Conservation (phyloP, 2,329 filamentous ascomycete species). For the Aspergillus ibericus region DNA sequence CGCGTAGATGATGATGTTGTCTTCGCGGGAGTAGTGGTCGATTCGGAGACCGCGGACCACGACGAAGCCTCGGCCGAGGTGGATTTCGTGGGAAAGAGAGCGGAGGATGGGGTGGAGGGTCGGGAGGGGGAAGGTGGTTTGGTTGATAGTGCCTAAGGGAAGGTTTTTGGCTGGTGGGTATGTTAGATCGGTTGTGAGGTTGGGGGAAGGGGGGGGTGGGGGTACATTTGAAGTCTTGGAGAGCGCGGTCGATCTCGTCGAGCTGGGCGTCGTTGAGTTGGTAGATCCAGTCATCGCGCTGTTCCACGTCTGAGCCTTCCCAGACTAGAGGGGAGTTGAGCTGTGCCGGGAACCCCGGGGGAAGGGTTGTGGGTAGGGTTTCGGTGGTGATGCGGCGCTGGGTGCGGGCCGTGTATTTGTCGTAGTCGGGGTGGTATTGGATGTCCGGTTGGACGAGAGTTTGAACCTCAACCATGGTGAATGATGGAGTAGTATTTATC, state of each 20-base stretch:
- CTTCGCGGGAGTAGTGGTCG: conserved; percentile 36
- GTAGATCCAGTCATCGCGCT: conserved; percentile 44
- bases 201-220: not conserved
- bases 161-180: conserved; percentile 27
- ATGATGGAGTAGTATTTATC: not conserved
- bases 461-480: not conserved
- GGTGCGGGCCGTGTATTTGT: conserved; percentile 26
- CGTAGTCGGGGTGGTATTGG: conserved; percentile 28
- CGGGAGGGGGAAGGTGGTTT: conserved; percentile 48
- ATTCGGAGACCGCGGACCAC: conserved; percentile 46
- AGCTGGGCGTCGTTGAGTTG: conserved; percentile 39
- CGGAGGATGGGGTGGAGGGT: conserved; percentile 35
- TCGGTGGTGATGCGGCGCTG: conserved; percentile 24
- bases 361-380: conserved; percentile 29
- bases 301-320: conserved; percentile 44
- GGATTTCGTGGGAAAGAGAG: conserved; percentile 38
- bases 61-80: conserved; percentile 46
- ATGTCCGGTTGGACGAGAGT: conserved; percentile 30
- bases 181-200: conserved; percentile 6
- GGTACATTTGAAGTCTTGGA: conserved; percentile 45
- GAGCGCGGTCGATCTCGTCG: conserved; percentile 45
- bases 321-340: conserved; percentile 49
- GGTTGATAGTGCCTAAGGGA: conserved; percentile 43
- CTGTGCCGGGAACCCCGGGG: conserved; percentile 43
- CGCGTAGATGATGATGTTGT: conserved; percentile 45